These are phyloP conservation scores for Botrytis deweyae DNA, from an alignment of 2,329 filamentous ascomycete genomes.

Conservation along the genomic window DNA sequence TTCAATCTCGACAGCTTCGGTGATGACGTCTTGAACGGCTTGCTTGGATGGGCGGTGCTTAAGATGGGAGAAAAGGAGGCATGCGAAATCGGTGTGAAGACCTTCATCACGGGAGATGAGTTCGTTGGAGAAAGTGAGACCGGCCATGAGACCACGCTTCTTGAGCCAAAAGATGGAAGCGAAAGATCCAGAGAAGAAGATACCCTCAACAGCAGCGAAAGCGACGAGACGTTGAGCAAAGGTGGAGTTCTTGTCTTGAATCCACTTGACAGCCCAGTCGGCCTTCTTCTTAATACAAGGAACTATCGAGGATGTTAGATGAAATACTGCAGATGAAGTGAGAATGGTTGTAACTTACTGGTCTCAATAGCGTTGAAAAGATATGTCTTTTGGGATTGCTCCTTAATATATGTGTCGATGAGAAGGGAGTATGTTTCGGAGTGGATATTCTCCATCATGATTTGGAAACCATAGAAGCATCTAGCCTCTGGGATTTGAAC, in stretches of 20 bases:
- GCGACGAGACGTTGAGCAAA: conserved; percentile 95
- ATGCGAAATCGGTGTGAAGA: conserved; percentile 98
- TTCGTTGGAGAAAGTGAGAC: conserved; percentile 98
- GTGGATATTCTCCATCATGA: conserved; percentile 99
- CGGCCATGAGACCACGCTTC: conserved; percentile 99
- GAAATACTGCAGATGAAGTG: neutral
- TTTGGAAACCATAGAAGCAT: conserved; percentile 99
- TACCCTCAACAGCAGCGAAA: conserved; percentile 96
- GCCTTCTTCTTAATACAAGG: conserved; percentile 98
- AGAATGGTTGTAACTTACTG: conserved; percentile 56
- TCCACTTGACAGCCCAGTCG: conserved; percentile 96
- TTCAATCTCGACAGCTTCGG: conserved; percentile 90
- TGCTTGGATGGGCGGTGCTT: conserved; percentile 85
- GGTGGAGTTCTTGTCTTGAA: conserved; percentile 86
- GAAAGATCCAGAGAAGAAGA: conserved; percentile 99
- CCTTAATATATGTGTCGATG: conserved; percentile 99
- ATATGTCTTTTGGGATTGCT: conserved; percentile 87
- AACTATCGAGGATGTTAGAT: conserved; percentile 52
- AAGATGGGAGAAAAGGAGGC: conserved; percentile 94
- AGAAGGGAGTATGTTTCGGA: conserved; percentile 98
- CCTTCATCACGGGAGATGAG: conserved; percentile 99
- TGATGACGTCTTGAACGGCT: conserved; percentile 82
- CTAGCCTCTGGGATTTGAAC: conserved; percentile 97
- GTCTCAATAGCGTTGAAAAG: conserved; percentile 99
- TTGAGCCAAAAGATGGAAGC: conserved; percentile 99